Evolutionary conservation across 2,329 filamentous ascomycete species (phyloP).

Genomic region (Xylaria sp.): DNA sequence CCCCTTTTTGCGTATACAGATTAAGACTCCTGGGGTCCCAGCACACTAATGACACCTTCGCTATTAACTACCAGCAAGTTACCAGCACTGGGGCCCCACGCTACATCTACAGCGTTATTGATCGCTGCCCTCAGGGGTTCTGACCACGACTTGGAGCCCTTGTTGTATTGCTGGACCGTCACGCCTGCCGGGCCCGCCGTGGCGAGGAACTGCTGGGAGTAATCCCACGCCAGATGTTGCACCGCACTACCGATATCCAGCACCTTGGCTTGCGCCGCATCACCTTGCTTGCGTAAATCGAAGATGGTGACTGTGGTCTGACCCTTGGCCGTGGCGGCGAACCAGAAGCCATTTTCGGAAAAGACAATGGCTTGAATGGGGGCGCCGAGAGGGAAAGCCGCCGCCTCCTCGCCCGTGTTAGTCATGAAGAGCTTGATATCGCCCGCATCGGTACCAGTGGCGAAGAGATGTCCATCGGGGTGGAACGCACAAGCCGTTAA

Average conservation of each 20-base stretch:
- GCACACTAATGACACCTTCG: slow-evolving; percentile 79
- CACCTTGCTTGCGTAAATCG: slow-evolving; percentile 91
- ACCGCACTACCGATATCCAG: slow-evolving; percentile 86
- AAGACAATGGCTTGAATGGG: slow-evolving; percentile 83
- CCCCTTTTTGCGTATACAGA: not conserved
- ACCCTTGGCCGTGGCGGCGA: slow-evolving; percentile 82
- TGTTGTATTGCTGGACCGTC: slow-evolving; percentile 89
- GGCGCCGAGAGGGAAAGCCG: slow-evolving; percentile 75
- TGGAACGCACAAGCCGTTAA: slow-evolving; percentile 87
- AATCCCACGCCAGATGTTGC: slow-evolving; percentile 86
- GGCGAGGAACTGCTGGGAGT: slow-evolving; percentile 92
- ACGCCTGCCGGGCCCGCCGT: slow-evolving; percentile 82
- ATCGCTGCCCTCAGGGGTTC: slow-evolving; percentile 84
- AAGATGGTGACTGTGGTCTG: slow-evolving; percentile 86
- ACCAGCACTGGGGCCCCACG: slow-evolving; percentile 81
- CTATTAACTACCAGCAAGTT: slow-evolving; percentile 79
- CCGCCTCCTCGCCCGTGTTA: slow-evolving; percentile 80
- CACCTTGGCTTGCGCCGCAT: slow-evolving; percentile 82
- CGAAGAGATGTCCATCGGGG: slow-evolving; percentile 94
- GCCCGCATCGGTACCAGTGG: slow-evolving; percentile 81
- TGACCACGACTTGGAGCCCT: slow-evolving; percentile 87
- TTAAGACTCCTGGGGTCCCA: slow-evolving; percentile 63
- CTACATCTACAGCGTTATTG: slow-evolving; percentile 72
- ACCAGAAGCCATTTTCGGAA: slow-evolving; percentile 97
- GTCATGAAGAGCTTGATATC: slow-evolving; percentile 91